Base-by-base conservation (phyloP, 768 basidiomycete genomes). In the Coprinopsis sp. region DNA sequence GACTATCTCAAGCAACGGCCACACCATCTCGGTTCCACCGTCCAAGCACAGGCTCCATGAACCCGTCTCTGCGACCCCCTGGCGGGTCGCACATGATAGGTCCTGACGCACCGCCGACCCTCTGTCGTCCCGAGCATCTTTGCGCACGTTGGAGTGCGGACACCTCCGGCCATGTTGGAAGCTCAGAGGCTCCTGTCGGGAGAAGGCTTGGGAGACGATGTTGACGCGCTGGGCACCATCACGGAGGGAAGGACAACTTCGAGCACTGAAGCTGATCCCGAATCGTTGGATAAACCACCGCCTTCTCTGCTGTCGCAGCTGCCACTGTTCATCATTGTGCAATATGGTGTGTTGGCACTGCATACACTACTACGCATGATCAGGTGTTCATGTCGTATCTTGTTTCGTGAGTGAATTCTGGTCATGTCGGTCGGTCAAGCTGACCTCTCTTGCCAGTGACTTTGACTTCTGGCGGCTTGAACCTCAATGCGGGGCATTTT, bases 321-420 rank as follows among this genome's bases (percentile, higher is more conserved):
- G 23, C 95, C 95, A 4, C 58, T 91, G 27, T 60, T 86, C 53
- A 81, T 97, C 57, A 96, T 98, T 55, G 58, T 89, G 14, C 94
- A 96, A 66, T 96, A 96, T 63, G 89, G 89, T 16, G 67, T 92
- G 51, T 70, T 97, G 52, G 93, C 93, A 3, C 64, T 97, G 40
- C 93, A 96, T 60, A 81, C n/a, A n/a, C 82, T 30, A 91, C 87
- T 13, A 91, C 87, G 1, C 92, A 94, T 57, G 88, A 94, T 68
- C 91, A 95, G 64, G 66, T 93, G 23, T 90, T 96, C 70, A 78
- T 94, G 62, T 88, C 88, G 2, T 95, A 94, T 67, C 82, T 94
- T 21, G 88, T 93, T 40, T 82, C 87, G 87, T 89, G 58, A 68
- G 85, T 76, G 23, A 22, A 33, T 53, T 53, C 13, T 28, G 23